Base-by-base conservation (phyloP, 768 basidiomycete species). In the Panellus pusillus region DNA sequence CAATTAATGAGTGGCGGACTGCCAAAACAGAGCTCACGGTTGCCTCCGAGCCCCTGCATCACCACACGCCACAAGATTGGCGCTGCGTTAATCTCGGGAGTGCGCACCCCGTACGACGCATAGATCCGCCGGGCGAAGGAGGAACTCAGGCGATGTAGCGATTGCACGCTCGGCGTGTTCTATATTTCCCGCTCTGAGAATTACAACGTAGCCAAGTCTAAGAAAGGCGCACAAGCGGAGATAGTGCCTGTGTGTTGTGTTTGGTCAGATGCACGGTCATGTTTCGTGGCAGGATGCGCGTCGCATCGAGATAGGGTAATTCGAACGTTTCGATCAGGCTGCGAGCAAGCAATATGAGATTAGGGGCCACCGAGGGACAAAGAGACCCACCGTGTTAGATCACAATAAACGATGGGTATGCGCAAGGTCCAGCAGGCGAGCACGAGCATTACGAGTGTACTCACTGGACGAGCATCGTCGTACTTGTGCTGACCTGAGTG, bases 341-440 rank as follows among this genome's bases (percentile, higher is more conserved):
- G 52, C 52, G 52, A 56, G 32, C 27, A 47, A 53, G 61, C 38
- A 29, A 38, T 56, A 37, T 40, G 42, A 45, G 36, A 32, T 31
- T 20, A 27, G 19, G 37, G 18, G 28, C 38, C 31, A 44, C 52
- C 24, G 47, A 19, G 52, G 41, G 41, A 4, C 8, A 19, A 15
- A 41, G 45, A 40, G 17, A 65, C 85, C 57, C 63, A 89, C 93
- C 74, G 75, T 40, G 84, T 77, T 45, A 96, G 79, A 64, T 97
- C 93, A 62, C 77, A 79, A 62, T 85, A 89, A 61, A 89, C 72
- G 11, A 89, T 73, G 0, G 93, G 92, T 35, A 93, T 67, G 17
- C 93, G 79, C 66, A 95, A 64, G 18, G 80, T 84, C 91, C 91
- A 93, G 59, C 87, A 89, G 2, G 81, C 89, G 4, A 93, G 66